Base-by-base conservation (phyloP, 1,139 yeast species). In the Hyphopichia khmerensis region DNA sequence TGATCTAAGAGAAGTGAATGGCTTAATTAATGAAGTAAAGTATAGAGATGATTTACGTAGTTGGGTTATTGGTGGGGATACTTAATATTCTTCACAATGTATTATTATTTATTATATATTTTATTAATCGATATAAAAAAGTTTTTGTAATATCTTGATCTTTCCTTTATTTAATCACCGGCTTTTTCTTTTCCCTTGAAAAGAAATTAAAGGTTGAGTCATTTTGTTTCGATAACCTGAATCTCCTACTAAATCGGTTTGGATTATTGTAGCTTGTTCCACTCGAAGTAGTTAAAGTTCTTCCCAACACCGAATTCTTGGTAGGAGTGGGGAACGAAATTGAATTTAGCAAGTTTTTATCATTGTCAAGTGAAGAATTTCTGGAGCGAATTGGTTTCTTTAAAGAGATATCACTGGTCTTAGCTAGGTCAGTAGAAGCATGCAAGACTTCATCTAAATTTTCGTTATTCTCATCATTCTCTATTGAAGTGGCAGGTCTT, bases 1-100 rank as follows among this genome's bases (percentile, higher is more conserved):
- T 18, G 75, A 74, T 30, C 57, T 63, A 17, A 61, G 69, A 38
- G 80, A 79, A 44, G 52, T 77, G 32, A 78, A 78, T 45, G 77
- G 75, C 2, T 59, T 67, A 40, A 60, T 74, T 17, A 67, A 62
- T 44, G 80, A 76, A 50, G 48, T 58, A 15, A 63, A 57, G 35
- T 62, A 65, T 38, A 61, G 81, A 43, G 69, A 67, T 7, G 76
- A 75, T 46, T 62, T 76, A 49, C 62, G 56, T 46, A 75, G 80
- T 50, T 77, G 82, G 82, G 54, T 56, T 11, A 60, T 66, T 6
- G 45, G 44, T 39, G 43, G 29, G 9, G 29, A 26, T 8, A 7
- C 29, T 26, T 31, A 16, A 30, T 3, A n/a, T 30, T 30, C 16
- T 30, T 15, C n/a, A n/a, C 4, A 11, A 9, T 30, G 33, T 30